Evolutionary conservation across 495 filamentous ascomycete genomes (phyloP).

Genomic region (Lophiotrema nucula): DNA sequence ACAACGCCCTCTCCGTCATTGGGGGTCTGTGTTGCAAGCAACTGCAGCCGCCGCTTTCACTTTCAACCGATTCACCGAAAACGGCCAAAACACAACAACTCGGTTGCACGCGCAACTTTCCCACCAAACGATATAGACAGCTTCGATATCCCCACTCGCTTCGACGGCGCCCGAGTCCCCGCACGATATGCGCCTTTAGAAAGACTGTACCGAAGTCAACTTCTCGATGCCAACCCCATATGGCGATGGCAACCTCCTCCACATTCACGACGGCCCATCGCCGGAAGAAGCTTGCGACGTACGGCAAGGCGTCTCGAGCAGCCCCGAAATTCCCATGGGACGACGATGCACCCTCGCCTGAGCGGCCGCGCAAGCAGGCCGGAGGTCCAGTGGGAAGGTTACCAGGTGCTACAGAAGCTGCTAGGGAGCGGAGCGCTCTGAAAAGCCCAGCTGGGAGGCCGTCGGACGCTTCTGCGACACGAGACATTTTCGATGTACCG

Average conservation of each 20-base stretch:
- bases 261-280: constrained; percentile 21
- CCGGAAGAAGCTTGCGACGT: constrained; percentile 31
- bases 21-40: neutral
- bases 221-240: neutral
- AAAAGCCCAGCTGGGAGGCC: neutral
- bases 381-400: neutral
- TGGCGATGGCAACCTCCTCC: constrained; percentile 22
- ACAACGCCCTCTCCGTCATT: neutral
- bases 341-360: constrained; percentile 23
- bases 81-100: constrained; percentile 10
- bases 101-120: neutral
- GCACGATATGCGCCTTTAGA: constrained; percentile 12
- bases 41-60: neutral
- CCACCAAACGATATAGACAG: neutral
- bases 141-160: neutral
- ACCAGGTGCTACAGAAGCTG: neutral
- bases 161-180: neutral
- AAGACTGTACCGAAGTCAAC: neutral
- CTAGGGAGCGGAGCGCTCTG: neutral
- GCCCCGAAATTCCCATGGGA: constrained; percentile 2
- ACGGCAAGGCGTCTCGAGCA: constrained; percentile 33
- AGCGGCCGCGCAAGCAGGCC: constrained; percentile 22
- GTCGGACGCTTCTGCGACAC: no score
- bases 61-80: constrained; percentile 1
- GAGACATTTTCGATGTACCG: constrained; percentile 37